Evolutionary conservation across 192 early-diverging fungal genomes (phyloP).

Genomic region (Coemansia sp.): DNA sequence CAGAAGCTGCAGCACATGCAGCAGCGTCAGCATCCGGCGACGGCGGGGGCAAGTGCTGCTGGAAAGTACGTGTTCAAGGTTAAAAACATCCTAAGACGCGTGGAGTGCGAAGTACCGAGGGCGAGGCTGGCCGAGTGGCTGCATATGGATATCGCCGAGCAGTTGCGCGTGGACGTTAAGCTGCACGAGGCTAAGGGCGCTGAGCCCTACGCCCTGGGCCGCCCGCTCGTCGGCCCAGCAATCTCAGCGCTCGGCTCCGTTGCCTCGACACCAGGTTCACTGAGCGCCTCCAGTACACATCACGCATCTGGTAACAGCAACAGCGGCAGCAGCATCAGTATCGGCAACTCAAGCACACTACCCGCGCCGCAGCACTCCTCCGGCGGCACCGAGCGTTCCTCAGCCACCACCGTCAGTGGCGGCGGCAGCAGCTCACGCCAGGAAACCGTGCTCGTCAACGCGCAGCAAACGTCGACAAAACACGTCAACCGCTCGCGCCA

Average conservation of each 20-base stretch:
- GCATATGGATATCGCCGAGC: conserved; percentile 65
- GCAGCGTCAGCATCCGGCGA: not conserved
- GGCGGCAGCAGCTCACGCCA: conserved; percentile 31
- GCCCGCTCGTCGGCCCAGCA: not conserved
- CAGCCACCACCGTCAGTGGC: no score
- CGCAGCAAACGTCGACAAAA: conserved; percentile 24
- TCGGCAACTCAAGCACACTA: no score
- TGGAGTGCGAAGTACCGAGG: conserved; percentile 66
- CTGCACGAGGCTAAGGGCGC: conserved; percentile 36
- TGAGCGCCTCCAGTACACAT: no score
- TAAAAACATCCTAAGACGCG: conserved; percentile 68
- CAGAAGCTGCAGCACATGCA: not conserved
- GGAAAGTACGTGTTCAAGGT: conserved; percentile 58
- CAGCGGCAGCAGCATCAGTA: no score
- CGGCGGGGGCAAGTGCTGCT: no score
- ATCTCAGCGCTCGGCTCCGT: conserved; percentile 4
- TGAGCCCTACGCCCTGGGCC: not conserved
- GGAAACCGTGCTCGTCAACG: conserved; percentile 39
- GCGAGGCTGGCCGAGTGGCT: conserved; percentile 59
- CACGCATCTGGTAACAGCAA: no score
- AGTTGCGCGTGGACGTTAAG: conserved; percentile 57
- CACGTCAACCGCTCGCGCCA: conserved; percentile 32
- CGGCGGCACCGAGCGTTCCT: no score
- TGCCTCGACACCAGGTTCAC: no score
- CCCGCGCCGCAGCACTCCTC: no score